Evolutionary conservation across 352 stramenopile species (phyloP), one percentile per base, ranked within the genome.

Genomic region (Pythium chondricola): DNA sequence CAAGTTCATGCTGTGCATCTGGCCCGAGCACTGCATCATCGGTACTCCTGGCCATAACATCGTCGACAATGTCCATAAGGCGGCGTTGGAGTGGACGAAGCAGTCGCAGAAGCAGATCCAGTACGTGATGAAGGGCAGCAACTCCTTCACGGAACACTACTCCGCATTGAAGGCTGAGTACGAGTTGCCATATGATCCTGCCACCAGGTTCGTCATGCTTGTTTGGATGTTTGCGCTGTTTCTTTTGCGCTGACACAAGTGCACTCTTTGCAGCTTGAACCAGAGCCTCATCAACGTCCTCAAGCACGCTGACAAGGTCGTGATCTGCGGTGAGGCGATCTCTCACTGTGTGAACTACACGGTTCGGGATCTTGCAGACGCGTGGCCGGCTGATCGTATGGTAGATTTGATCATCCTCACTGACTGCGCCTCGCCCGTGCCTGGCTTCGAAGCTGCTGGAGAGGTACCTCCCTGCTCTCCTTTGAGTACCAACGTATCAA

Each of bases 321-420:
- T 96, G 13, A 70, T 98, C 29, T 97, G 88, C 46, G 96, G 96
- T 21, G 91, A 99, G 65, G 94, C 96, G 6, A 71, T 95, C 52
- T 98, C 88, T 32, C 96, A 98, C 65, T 98, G 95, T 69, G 94
- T 99, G 25, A 98, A 98, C 65, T 97, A 97, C 70, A 97, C 95
- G 0, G 65, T 97, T 8, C 73, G 93, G 16, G 93, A 98, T 56
- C 76, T 98, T 32, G 70, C 96, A 1, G 63, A 78, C 18, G 58
- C 81, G 21, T 98, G 86, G 88, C 77, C 87, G 1, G 64, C 63
- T 22, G 67, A 88, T 8, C 67, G 89, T n/a, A 46, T 68, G 11
- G 36, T 57, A 6, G 69, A 93, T 58, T 50, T 95, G 30, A 65
- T 92, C n/a, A 52, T 95, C 22, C 47, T 95, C 27, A 83, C 74